These are phyloP conservation scores for Penicillium atrosanguineum DNA, from an alignment of 495 filamentous ascomycete genomes.

Conservation along the genomic window DNA sequence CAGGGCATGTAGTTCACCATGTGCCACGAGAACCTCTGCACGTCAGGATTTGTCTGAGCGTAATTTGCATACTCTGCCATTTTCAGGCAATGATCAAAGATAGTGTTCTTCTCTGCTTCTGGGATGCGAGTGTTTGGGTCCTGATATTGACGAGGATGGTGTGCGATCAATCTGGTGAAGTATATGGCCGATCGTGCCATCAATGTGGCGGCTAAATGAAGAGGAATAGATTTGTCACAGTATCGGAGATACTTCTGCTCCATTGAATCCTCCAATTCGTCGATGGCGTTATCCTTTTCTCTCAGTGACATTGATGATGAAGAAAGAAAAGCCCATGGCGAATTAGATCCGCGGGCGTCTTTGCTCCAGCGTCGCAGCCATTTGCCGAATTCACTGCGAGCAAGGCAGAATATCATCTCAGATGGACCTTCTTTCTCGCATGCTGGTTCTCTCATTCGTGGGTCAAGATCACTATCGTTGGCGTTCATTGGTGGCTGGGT, in stretches of 20 bases:
- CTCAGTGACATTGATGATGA: constrained; percentile 35
- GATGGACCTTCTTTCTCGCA: constrained; percentile 56
- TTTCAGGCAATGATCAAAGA: constrained; percentile 37
- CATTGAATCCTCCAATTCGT: constrained; percentile 32
- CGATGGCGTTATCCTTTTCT: constrained; percentile 46
- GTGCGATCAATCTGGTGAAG: constrained; percentile 35
- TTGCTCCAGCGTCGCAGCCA: constrained; percentile 37
- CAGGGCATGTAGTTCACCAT: constrained; percentile 40
- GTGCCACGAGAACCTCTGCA: constrained; percentile 34
- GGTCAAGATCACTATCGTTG: constrained; percentile 58
- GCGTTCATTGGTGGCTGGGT: constrained; percentile 48
- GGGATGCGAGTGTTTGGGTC: constrained; percentile 25
- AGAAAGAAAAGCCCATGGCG: constrained; percentile 31
- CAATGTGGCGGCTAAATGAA: constrained; percentile 54
- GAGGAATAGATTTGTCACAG: constrained; percentile 58
- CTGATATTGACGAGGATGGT: constrained; percentile 43
- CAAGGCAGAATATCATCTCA: constrained; percentile 67
- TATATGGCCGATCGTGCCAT: constrained; percentile 39
- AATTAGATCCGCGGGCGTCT: constrained; percentile 21
- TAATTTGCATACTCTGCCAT: constrained; percentile 36
- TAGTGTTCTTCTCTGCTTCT: constrained; percentile 33
- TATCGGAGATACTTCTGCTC: constrained; percentile 50
- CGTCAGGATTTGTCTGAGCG: constrained; percentile 21
- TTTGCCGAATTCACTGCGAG: constrained; percentile 44
- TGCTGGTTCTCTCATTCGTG: constrained; percentile 52